phyloP scores from a whole-genome alignment of 768 basidiomycete species.

The Neoboletus brunneissimus region DNA sequence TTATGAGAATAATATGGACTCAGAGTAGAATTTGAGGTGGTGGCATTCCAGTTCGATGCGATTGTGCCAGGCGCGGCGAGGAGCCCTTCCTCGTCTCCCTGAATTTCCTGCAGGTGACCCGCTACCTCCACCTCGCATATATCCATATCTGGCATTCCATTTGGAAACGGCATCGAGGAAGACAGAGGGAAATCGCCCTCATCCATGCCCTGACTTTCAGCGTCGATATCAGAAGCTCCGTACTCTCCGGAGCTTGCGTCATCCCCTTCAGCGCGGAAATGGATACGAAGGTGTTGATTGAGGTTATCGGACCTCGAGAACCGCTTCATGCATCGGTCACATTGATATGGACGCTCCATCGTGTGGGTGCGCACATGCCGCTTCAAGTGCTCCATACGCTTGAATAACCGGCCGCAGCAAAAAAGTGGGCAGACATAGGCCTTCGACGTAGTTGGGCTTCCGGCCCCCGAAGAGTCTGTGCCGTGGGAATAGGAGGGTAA shows the following conservation, averaged over 20 bases:
- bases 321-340: conserved; percentile 69
- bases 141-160: conserved; percentile 43
- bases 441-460: conserved; percentile 44
- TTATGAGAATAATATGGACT: conserved; percentile 24
- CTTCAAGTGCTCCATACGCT: conserved; percentile 89
- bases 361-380: conserved; percentile 87
- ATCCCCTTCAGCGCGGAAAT: conserved; percentile 40
- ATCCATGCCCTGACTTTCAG: conserved; percentile 37
- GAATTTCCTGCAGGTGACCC: conserved; percentile 53
- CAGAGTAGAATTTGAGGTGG: conserved; percentile 17
- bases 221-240: conserved; percentile 27
- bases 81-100: conserved; percentile 57
- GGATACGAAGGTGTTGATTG: conserved; percentile 81
- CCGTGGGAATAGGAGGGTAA: conserved; percentile 22
- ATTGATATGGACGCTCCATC: conserved; percentile 80
- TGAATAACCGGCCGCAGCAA: conserved; percentile 84
- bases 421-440: conserved; percentile 80
- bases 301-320: conserved; percentile 91
- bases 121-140: conserved; percentile 62
- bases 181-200: conserved; percentile 29
- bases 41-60: conserved; percentile 12
- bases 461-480: conserved; percentile 19
- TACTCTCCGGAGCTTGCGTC: conserved; percentile 26
- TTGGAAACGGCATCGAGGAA: conserved; percentile 27
- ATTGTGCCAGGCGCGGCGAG: conserved; percentile 33